Conservation (phyloP, 1,284 basidiomycete genomes). For the Apiotrichum porosum region DNA sequence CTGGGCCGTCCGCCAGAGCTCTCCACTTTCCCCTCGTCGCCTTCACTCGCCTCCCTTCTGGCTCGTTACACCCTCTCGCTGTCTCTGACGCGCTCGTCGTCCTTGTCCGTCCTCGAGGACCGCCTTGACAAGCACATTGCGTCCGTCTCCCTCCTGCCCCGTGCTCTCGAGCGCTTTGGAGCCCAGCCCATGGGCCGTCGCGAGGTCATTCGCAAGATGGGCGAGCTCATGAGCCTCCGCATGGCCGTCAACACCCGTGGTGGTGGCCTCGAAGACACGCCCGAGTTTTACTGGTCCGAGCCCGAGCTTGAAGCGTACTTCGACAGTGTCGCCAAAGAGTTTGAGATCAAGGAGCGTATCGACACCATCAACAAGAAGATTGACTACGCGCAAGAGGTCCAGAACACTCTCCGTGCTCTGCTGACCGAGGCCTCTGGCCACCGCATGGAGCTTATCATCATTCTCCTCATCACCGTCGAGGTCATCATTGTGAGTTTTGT, state of each 20-base stretch:
- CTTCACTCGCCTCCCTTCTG: conserved; percentile 56
- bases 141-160: conserved; percentile 70
- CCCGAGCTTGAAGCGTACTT: conserved; percentile 83
- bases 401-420: conserved; percentile 60
- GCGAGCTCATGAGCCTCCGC: conserved; percentile 78
- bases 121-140: conserved; percentile 74
- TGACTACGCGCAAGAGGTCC: conserved; percentile 80
- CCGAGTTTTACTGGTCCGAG: conserved; percentile 81
- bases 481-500: conserved; percentile 78
- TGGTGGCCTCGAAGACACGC: conserved; percentile 81
- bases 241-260: conserved; percentile 81
- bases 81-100: conserved; percentile 77
- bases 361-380: conserved; percentile 83
- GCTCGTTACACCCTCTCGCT: conserved; percentile 85
- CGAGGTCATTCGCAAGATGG: conserved; percentile 79
- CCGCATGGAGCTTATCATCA: conserved; percentile 87
- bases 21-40: conserved; percentile 44
- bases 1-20: conserved; percentile 62
- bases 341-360: conserved; percentile 75
- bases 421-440: conserved; percentile 79
- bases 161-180: conserved; percentile 67
- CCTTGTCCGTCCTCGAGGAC: conserved; percentile 74
- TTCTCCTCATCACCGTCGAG: conserved; percentile 81
- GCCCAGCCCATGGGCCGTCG: conserved; percentile 71
- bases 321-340: conserved; percentile 68